A percentile compares a stretch with the other conserved stretches of the same genome.
Conservation (phyloP, 768 basidiomycete species). For the Termitomyces sp. region DNA sequence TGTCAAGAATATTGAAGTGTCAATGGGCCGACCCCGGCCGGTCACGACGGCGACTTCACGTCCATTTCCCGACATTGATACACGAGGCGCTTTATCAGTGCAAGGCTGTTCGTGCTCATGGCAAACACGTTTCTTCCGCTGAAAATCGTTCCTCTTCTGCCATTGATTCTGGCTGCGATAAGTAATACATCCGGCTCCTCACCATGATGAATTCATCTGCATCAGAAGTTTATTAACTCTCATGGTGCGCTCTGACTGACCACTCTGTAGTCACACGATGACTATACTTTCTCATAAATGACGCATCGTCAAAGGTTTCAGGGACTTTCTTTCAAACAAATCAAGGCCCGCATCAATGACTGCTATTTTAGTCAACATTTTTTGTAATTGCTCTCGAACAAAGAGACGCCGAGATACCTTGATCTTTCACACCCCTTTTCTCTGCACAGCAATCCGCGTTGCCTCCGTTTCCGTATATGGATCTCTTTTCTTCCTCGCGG, state of each 20-base stretch:
- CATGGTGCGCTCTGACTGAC: neutral
- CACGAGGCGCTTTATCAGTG: neutral
- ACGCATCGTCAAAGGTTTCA: neutral
- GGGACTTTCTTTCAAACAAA: neutral
- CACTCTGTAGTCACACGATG: neutral
- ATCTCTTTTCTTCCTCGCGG: neutral
- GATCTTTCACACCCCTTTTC: neutral
- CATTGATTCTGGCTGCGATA: neutral
- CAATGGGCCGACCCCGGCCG: neutral
- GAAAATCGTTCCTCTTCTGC: neutral
- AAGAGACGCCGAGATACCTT: neutral
- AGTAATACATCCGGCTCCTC: neutral
- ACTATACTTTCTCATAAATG: neutral
- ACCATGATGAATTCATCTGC: neutral
- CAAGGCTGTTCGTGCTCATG: neutral
- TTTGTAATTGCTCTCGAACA: neutral
- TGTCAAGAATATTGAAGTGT: neutral
- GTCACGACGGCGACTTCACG: neutral
- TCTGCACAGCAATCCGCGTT: neutral
- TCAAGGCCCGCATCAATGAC: neutral
- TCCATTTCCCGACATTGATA: neutral
- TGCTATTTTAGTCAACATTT: neutral
- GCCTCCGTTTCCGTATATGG: neutral
- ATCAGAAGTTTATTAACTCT: neutral
- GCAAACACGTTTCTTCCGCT: neutral